phyloP scores from a whole-genome alignment of 139 green algal species.

The Closterium sp. region DNA sequence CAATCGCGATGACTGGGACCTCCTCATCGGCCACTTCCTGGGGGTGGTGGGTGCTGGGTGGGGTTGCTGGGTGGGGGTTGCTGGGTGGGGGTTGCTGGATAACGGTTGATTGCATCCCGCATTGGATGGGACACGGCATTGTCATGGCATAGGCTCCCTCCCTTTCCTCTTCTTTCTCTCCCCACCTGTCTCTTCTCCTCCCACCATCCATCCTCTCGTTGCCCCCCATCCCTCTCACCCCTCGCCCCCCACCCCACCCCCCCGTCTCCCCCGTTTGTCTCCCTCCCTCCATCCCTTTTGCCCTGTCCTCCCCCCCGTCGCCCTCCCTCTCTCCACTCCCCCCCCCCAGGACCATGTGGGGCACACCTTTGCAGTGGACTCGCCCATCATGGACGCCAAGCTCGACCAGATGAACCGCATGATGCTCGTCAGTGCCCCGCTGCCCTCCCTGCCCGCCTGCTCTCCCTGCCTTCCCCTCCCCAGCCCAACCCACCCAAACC shows the following conservation, averaged over 20 bases:
- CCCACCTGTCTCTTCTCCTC: not conserved
- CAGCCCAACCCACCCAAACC: too few relatives aligned
- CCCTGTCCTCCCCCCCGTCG: not conserved
- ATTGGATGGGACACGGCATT: not conserved
- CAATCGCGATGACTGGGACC: conserved; percentile 69
- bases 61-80: too few relatives aligned
- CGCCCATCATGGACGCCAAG: conserved; percentile 76
- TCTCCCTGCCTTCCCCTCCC: too few relatives aligned
- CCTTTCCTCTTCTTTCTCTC: not conserved
- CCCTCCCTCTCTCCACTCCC: not conserved
- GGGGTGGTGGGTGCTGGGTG: conserved; percentile 62
- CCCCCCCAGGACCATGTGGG: conserved; percentile 80
- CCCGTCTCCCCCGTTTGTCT: not conserved
- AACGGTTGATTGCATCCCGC: too few relatives aligned
- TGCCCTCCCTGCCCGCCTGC: too few relatives aligned
- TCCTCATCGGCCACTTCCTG: conserved; percentile 90
- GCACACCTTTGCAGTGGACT: conserved; percentile 75
- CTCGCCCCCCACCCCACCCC: not conserved
- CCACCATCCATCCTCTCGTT: too few relatives aligned
- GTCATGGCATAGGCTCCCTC: not conserved
- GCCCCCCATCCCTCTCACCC: too few relatives aligned
- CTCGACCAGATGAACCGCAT: conserved; percentile 59
- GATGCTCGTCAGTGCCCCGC: conserved; percentile 21
- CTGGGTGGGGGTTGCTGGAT: too few relatives aligned
- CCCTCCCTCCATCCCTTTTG: not conserved